Conservation (phyloP, 768 basidiomycete genomes). For the Postia placenta region DNA sequence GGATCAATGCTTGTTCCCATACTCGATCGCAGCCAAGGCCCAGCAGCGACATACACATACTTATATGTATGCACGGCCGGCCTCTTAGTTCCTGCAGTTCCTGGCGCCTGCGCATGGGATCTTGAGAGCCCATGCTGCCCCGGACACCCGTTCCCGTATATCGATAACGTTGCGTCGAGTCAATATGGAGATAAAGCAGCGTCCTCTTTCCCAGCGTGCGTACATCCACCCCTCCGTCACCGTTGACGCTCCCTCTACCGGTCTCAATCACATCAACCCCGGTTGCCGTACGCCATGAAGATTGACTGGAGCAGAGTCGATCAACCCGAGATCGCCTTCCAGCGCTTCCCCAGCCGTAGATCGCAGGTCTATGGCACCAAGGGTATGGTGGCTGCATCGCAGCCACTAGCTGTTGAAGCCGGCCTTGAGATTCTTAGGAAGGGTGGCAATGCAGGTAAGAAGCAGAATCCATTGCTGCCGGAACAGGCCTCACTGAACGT, state of each 20-base stretch:
- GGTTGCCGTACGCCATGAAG: constrained; percentile 22
- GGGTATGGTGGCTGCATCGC: constrained; percentile 79
- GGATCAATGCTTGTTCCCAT: too few species aligned
- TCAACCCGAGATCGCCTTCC: constrained; percentile 56
- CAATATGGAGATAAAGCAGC: not conserved
- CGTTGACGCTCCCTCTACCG: too few species aligned
- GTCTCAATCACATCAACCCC: too few species aligned
- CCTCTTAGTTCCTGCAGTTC: too few species aligned
- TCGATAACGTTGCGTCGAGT: not conserved
- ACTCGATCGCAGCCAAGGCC: too few species aligned
- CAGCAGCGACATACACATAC: too few species aligned
- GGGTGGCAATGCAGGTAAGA: constrained; percentile 91
- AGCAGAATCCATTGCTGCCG: not conserved
- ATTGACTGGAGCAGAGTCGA: constrained; percentile 60
- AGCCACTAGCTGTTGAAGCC: constrained; percentile 87
- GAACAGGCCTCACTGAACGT: not conserved
- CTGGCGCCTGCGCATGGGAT: too few species aligned
- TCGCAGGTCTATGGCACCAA: constrained; percentile 61
- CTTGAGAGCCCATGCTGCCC: too few species aligned
- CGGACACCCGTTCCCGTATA: not conserved
- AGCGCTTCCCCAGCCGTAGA: constrained; percentile 76
- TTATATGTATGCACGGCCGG: too few species aligned
- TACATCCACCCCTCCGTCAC: too few species aligned
- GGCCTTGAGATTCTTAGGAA: constrained; percentile 87
- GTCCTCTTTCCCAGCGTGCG: not conserved